Base-by-base conservation (phyloP, 108 stramenopile genomes). In the Cyclotella kingstonii region DNA sequence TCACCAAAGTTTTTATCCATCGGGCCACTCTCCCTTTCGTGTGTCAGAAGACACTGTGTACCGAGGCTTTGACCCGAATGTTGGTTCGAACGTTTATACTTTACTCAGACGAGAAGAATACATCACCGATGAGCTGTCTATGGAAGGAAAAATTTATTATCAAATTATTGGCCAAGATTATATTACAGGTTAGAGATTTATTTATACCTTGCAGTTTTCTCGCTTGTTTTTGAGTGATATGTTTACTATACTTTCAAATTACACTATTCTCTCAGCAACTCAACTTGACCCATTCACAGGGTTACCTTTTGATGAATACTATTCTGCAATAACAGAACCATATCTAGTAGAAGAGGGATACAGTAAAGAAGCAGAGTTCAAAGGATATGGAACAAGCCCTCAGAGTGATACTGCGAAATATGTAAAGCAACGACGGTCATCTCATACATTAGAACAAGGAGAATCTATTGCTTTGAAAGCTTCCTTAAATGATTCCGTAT, bases 331-430 rank as follows among this genome's bases (percentile, higher is more conserved):
- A 23, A 78, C 83, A 14, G 81, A 77, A 53, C 84, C 82, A 1
- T 76, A 80, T 61, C 23, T 90, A 2, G 48, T 79, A 17, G 82
- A 90, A 42, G 81, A 87, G 44, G 89, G 87, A 28, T 78, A 77
- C 47, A 42, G 63, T 21, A 44, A 50, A 27, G 31, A 17, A n/a
- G 40, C 64, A 54, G 39, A 77, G 15, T 39, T 27, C 19, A 25
- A 19, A 36, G 2, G 33, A 4, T 59, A 66, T 21, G 29, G 73
- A 2, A 34, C 23, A 15, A 54, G 50, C 8, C 54, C 36, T 25
- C 48, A 45, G 21, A 68, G 31, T 28, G 15, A 34, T 46, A 39
- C 36, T 41, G 52, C 47, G 39, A 44, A 71, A 60, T 40, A 34
- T 48, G 15, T 54, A 44, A 19, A 62, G 69, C 34, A 70, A 58